Percentiles rank a stretch among this genome's conserved stretches.
Evolutionary conservation across 257 asterid species (phyloP).

Genomic region (Gentiana dahurica): DNA sequence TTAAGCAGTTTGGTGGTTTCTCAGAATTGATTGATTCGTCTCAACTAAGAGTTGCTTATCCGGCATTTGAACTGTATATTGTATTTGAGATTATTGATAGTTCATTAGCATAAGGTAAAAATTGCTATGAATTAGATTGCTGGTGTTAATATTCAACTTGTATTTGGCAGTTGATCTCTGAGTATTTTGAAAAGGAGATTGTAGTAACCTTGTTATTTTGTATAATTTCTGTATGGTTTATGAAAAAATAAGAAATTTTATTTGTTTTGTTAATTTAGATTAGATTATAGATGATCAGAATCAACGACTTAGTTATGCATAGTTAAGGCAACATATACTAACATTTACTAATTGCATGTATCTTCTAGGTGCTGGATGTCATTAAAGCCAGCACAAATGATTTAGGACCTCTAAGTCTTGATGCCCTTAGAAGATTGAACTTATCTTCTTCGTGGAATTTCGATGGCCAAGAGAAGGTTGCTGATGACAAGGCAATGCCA

Average conservation of each 20-base stretch:
- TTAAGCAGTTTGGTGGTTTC: slow-evolving; percentile 5
- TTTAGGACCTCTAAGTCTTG: slow-evolving; percentile 63
- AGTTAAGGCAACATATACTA: too few species aligned
- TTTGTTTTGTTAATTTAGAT: too few species aligned
- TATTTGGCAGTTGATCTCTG: too few species aligned
- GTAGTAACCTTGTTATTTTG: too few species aligned
- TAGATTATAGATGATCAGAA: too few species aligned
- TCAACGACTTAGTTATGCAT: too few species aligned
- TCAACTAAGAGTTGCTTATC: background rate
- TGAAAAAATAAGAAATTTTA: too few species aligned
- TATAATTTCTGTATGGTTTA: too few species aligned
- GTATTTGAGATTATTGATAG: slow-evolving; percentile 7
- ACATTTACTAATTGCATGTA: background rate
- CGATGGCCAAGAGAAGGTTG: slow-evolving; percentile 27
- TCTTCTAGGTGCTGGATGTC: slow-evolving; percentile 60
- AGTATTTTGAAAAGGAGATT: too few species aligned
- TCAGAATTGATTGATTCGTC: slow-evolving; percentile 1
- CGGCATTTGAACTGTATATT: background rate
- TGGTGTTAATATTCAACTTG: too few species aligned
- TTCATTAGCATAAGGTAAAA: too few species aligned
- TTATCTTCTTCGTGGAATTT: slow-evolving; percentile 72
- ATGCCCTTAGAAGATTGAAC: slow-evolving; percentile 52
- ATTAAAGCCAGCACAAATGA: slow-evolving; percentile 57
- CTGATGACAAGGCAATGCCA: slow-evolving; percentile 25
- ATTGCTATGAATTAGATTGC: too few species aligned